These are phyloP conservation scores for Nephelium lappaceum DNA, from an alignment of 345 rosid genomes.

Conservation along the genomic window DNA sequence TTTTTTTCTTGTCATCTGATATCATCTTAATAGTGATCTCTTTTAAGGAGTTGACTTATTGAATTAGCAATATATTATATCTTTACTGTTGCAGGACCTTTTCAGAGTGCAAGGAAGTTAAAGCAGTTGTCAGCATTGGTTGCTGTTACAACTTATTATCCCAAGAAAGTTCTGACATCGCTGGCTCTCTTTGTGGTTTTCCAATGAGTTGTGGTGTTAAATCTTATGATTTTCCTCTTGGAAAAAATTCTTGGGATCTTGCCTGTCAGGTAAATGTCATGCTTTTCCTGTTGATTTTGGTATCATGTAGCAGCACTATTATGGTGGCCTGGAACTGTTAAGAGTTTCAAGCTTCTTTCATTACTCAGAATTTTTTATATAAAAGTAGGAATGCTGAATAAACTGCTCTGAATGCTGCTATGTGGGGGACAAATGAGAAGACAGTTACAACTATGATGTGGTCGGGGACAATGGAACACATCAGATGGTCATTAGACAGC, in stretches of 20 bases:
- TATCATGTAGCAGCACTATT: constrained; percentile 2
- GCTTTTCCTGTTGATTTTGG: background rate
- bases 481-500: background rate
- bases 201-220: constrained; percentile 80
- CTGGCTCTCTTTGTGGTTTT: constrained; percentile 55
- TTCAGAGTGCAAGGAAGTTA: constrained; percentile 62
- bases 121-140: constrained; percentile 89
- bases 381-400: background rate
- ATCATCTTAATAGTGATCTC: background rate
- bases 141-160: constrained; percentile 96
- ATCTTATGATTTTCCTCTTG: constrained; percentile 54
- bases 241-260: constrained; percentile 76
- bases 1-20: background rate
- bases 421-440: background rate
- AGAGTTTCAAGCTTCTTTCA: background rate
- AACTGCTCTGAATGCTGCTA: background rate
- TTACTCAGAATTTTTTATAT: background rate
- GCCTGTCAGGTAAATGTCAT: constrained; percentile 81
- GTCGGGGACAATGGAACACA: background rate
- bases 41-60: background rate
- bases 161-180: constrained; percentile 45
- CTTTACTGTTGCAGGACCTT: constrained; percentile 57
- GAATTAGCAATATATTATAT: constrained; percentile 12
- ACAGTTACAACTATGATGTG: background rate
- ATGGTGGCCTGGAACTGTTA: background rate